Evolutionary conservation across 306 rosid genomes (phyloP).

Genomic region (Fragaria iinumae): DNA sequence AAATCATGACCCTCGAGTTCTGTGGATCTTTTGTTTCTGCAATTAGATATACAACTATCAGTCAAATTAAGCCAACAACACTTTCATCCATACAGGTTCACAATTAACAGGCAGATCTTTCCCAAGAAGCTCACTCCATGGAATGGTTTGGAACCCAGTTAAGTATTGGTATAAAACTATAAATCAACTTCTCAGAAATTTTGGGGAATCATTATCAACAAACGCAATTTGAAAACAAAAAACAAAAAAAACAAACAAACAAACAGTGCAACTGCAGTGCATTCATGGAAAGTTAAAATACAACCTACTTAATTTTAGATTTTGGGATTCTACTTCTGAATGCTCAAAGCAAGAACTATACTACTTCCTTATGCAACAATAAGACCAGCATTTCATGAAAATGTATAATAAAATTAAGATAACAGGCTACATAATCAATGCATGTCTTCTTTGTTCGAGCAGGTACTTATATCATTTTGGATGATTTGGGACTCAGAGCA

Average conservation of each 20-base stretch:
- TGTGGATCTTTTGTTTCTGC: constrained; percentile 77
- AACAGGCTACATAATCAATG: constrained; percentile 57
- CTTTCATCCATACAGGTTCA: not conserved
- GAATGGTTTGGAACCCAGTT: not conserved
- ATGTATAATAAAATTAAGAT: not conserved
- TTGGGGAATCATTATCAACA: not conserved
- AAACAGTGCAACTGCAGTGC: not conserved
- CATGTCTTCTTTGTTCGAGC: constrained; percentile 17
- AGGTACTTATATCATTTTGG: constrained; percentile 80
- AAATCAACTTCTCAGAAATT: not conserved
- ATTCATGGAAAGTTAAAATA: not conserved
- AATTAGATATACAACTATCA: constrained; percentile 35
- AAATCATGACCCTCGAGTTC: constrained; percentile 83
- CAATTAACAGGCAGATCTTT: not conserved
- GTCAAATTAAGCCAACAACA: not conserved
- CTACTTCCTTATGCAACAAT: not conserved
- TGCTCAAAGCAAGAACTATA: not conserved
- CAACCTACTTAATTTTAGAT: not conserved
- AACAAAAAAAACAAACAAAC: too few relatives aligned
- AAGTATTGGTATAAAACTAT: not conserved
- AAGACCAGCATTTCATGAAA: not conserved
- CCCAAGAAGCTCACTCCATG: not conserved
- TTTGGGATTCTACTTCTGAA: not conserved
- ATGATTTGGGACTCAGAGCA: constrained; percentile 86
- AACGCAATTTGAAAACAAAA: not conserved